Evolutionary conservation across 73 alveolate species (phyloP), one percentile per base, ranked within the genome.

Genomic region (Halteria grandinella): DNA sequence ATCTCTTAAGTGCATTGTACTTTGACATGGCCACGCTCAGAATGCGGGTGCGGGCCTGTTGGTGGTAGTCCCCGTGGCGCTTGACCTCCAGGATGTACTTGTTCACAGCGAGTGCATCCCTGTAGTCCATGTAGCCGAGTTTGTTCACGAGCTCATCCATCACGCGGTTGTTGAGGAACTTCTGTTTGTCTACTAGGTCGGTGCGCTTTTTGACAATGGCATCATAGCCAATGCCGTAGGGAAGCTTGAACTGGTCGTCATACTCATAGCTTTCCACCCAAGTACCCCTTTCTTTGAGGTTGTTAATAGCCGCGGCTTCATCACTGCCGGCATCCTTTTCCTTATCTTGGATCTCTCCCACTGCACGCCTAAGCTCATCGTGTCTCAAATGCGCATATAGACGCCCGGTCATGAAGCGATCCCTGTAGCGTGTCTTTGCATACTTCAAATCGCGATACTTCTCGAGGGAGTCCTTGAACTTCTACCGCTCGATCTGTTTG

Each of bases 41-140:
- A 18, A 82, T 50, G 29, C 58, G 7, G 14, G 75, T 86, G 55
- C 91, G 37, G 24, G 82, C 82, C 10, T 14, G 25, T 24, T 41
- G 21, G 66, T 82, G 91, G 72, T 70, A 71, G 53, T 82, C 86
- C 14, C 66, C 44, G 23, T 58, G 45, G 48, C 82, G 43, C 43
- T 58, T 82, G 15, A 75, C 41, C 39, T 82, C 91, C 1, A 82
- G 21, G 23, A 82, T 72, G 59, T 82, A 82, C 31, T 72, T 82
- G 29, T 82, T 82, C 49, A 71, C 64, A 44, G 91, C 91, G 15
- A 82, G 69, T 28, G 72, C 52, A 27, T 82, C 91, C 36, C 91
- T 36, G 49, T 82, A 72, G 36, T 82, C 91, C 47, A 72, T 47
- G 34, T 55, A 71, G 25, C 83, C 83, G 4, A 82, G 43, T 29